phyloP scores from a whole-genome alignment of 2,329 filamentous ascomycete species.

The Xylariaceae sp. region DNA sequence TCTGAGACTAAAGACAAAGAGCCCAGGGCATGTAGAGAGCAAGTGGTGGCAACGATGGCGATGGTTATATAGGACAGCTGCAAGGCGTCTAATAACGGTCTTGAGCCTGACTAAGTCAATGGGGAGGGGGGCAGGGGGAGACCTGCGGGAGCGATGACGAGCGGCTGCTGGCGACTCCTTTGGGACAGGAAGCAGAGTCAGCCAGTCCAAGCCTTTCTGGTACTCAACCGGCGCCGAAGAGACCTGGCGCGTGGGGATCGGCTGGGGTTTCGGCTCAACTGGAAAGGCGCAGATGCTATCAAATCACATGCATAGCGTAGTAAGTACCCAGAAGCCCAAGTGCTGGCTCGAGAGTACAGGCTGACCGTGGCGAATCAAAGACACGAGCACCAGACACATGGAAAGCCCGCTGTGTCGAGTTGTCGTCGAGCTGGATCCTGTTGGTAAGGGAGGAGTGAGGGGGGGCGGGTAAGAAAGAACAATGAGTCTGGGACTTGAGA shows the following conservation, averaged over 20 bases:
- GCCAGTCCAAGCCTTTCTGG: constrained; percentile 11
- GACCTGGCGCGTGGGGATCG: background rate
- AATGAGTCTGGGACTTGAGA: too few species aligned
- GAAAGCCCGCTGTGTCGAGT: background rate
- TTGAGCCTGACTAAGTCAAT: constrained; percentile 9
- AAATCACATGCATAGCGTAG: constrained; percentile 5
- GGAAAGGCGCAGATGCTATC: background rate
- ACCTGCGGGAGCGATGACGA: constrained; percentile 18
- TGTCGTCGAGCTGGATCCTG: background rate
- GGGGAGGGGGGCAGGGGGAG: constrained; percentile 1
- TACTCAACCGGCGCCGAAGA: constrained; percentile 11
- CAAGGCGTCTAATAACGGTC: constrained; percentile 7
- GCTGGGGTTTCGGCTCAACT: constrained; percentile 6
- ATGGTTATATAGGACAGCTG: background rate
- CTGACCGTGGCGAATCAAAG: constrained; percentile 2
- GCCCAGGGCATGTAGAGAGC: background rate
- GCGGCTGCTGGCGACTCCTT: constrained; percentile 17
- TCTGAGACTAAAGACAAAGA: background rate
- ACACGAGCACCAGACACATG: background rate
- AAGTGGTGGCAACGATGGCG: background rate
- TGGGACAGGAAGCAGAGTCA: constrained; percentile 14
- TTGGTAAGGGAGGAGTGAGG: too few species aligned
- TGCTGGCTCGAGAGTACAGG: background rate
- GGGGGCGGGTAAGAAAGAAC: too few species aligned
- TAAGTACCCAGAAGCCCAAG: background rate